These are phyloP conservation scores for Tricholoma matsutake DNA, from an alignment of 768 basidiomycete species.

Conservation along the genomic window DNA sequence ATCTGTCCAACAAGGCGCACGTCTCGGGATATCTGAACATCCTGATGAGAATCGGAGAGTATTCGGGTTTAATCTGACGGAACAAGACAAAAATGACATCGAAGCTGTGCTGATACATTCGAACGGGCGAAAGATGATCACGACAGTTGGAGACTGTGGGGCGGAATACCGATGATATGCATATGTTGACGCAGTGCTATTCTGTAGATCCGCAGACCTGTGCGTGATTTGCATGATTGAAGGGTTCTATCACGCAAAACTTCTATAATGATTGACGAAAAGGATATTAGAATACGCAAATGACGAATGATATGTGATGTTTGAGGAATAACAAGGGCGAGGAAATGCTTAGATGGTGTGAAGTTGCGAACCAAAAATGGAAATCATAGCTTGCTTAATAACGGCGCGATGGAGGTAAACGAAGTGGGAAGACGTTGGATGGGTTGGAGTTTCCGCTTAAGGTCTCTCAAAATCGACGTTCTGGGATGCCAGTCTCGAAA, in stretches of 20 bases:
- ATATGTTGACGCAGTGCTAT: too few relatives aligned
- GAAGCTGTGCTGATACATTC: constrained; percentile 60
- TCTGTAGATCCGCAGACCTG: neutral
- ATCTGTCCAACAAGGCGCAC: constrained; percentile 44
- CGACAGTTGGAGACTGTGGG: constrained; percentile 77
- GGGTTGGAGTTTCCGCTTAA: constrained; percentile 78
- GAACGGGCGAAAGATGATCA: constrained; percentile 60
- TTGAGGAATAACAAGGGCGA: neutral
- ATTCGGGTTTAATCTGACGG: constrained; percentile 54
- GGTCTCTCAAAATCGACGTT: constrained; percentile 71
- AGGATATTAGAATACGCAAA: neutral
- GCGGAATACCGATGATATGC: constrained; percentile 84
- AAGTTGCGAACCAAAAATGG: neutral
- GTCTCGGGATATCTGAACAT: constrained; percentile 75
- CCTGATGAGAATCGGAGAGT: constrained; percentile 63
- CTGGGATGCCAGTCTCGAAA: constrained; percentile 89
- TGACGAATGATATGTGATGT: too few relatives aligned
- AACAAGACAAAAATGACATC: constrained; percentile 58
- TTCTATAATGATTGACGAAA: neutral
- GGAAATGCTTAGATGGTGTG: neutral
- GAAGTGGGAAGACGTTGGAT: constrained; percentile 60
- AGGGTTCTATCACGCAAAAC: neutral
- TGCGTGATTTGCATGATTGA: neutral
- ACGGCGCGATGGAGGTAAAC: constrained; percentile 19
- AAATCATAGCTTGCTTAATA: constrained; percentile 17